A percentile compares a stretch with the other conserved stretches of the same genome.
Conservation (phyloP, 148 eudicot genomes). For the Rhododendron mucronatum region DNA sequence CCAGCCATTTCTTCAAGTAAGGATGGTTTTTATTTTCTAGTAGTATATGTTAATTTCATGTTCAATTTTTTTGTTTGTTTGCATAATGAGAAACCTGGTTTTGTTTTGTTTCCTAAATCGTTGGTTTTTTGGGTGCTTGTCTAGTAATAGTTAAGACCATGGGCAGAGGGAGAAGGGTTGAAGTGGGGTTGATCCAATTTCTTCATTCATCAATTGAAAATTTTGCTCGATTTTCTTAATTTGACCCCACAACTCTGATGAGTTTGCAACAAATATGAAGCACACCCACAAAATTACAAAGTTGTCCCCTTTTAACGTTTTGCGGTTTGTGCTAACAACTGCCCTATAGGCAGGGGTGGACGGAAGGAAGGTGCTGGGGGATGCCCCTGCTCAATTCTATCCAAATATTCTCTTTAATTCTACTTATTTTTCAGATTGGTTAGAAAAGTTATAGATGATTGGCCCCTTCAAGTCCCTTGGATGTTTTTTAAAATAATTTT, state of each 20-base stretch:
- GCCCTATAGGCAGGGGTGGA: neutral
- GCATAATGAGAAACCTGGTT: neutral
- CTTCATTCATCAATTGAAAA: neutral
- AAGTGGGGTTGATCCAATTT: neutral
- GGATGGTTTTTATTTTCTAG: slow-evolving; percentile 11
- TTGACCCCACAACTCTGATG: neutral
- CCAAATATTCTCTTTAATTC: too few species aligned
- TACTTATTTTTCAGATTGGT: too few species aligned
- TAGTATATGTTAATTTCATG: neutral
- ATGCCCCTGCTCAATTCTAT: too few species aligned
- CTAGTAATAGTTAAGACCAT: neutral
- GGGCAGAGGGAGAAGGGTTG: neutral
- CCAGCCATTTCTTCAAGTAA: slow-evolving; percentile 73
- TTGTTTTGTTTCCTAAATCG: neutral
- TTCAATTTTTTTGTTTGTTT: neutral
- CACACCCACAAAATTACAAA: neutral
- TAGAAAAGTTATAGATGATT: too few species aligned
- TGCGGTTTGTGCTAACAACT: neutral
- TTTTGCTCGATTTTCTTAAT: neutral
- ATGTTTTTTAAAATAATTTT: too few species aligned
- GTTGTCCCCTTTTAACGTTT: neutral
- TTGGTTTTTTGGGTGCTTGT: neutral
- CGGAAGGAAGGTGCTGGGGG: too few species aligned
- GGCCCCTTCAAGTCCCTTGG: too few species aligned
- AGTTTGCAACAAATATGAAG: neutral